Base-by-base conservation (phyloP, 768 basidiomycete species). In the Amanita fuliginea region DNA sequence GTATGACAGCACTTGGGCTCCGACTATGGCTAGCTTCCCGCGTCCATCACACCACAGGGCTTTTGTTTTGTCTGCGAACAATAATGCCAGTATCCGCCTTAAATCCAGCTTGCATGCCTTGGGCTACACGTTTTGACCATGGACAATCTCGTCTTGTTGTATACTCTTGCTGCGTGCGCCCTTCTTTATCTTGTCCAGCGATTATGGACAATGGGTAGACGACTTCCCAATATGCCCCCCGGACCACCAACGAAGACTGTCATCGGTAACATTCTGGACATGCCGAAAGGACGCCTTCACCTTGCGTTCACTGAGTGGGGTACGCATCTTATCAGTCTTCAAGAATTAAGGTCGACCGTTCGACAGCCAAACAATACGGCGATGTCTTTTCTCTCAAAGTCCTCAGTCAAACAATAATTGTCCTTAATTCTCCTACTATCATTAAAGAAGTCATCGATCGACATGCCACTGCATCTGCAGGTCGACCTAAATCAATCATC, bases 171-270 rank as follows among this genome's bases (percentile, higher is more conserved):
- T 9, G 14, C 34, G 5, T 21, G 16, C 46, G 19, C 33, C 9
- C 21, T 47, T 13, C 21, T 37, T 14, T 47, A 47, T 37, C 14
- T 47, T 18, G 33, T 37, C 7, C 35, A n/a, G 19, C 18, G 14
- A 35, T 21, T 21, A 9, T 37, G 22, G 24, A 35, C 13, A 10
- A 11, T 14, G 8, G 46, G 46, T 8, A 47, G 34, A n/a, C 43
- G 53, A 14, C n/a, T 24, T 30, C 48, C 54, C 35, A 52, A 54
- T 47, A 52, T 61, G 10, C 61, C 61, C n/a, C 55, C 61, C 21
- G 62, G 62, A 2, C 62, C 62, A 11, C 56, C 57, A 4, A 57
- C 58, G 7, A 28, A 52, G 9, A 59, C 61, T 1, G 37, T 62
- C 36, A 24, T 61, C 9, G 61, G 61, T 3, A 62, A 62, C 46